phyloP scores from a whole-genome alignment of 1,284 basidiomycete genomes.

The Naganishia liquefaciens region DNA sequence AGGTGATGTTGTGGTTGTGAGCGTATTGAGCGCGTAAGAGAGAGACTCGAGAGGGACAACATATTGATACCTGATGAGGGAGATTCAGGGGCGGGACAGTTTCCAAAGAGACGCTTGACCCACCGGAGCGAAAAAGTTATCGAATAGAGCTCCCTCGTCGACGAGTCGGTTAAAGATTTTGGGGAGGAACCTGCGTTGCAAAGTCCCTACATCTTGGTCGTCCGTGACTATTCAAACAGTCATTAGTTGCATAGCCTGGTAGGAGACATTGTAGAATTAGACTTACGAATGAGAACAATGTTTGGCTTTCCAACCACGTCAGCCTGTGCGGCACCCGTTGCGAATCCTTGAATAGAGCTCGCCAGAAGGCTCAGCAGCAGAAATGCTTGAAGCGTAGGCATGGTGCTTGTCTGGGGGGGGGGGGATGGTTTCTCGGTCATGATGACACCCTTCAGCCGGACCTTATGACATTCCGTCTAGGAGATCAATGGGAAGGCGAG shows the following conservation, averaged over 20 bases:
- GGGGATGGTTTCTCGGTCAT: no score
- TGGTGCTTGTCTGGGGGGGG: no score
- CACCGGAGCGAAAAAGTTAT: slow-evolving; percentile 42
- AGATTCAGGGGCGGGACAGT: neutral
- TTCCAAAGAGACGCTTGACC: neutral
- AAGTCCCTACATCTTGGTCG: slow-evolving; percentile 39
- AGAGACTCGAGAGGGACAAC: slow-evolving; percentile 43
- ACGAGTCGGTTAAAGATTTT: slow-evolving; percentile 37
- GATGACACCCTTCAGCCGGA: no score
- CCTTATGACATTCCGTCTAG: no score
- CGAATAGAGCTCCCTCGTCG: slow-evolving; percentile 37
- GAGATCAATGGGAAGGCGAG: no score
- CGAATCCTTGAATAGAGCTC: neutral
- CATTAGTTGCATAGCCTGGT: neutral
- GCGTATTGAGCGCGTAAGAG: slow-evolving; percentile 43
- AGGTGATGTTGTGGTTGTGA: slow-evolving; percentile 47
- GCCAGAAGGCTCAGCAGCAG: no score
- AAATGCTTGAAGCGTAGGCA: no score
- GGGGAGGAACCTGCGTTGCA: slow-evolving; percentile 35
- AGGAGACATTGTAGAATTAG: neutral
- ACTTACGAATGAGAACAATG: slow-evolving; percentile 41
- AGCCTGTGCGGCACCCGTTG: neutral
- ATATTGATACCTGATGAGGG: slow-evolving; percentile 35
- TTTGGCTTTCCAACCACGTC: slow-evolving; percentile 34
- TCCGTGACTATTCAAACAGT: slow-evolving; percentile 37